phyloP scores from a whole-genome alignment of 106 monocot species.

The Phalaenopsis equestris region DNA sequence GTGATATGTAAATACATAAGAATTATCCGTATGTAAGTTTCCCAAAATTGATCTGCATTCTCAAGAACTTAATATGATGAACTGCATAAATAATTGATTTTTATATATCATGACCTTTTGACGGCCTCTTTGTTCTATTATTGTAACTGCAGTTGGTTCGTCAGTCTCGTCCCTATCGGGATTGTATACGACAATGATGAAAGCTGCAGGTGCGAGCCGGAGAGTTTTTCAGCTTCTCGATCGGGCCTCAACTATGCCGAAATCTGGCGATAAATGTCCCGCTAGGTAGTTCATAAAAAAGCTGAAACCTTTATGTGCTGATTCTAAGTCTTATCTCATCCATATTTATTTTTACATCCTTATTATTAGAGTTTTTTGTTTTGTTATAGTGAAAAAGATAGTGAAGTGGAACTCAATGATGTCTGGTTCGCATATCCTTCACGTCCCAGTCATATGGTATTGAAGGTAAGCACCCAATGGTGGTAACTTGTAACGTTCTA shows the following conservation, averaged over 20 bases:
- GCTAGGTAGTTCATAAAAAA: constrained; percentile 27
- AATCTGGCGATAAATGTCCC: constrained; percentile 71
- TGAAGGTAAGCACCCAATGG: constrained; percentile 47
- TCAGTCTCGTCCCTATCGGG: constrained; percentile 83
- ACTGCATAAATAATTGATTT: not conserved
- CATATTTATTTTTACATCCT: not conserved
- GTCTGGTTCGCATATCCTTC: constrained; percentile 99
- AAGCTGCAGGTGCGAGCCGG: constrained; percentile 96
- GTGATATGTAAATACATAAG: too few relatives aligned
- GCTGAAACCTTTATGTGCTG: not conserved
- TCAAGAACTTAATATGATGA: not conserved
- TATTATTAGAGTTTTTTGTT: not conserved
- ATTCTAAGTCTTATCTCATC: not conserved
- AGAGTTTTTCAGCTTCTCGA: constrained; percentile 97
- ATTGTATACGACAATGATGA: constrained; percentile 91
- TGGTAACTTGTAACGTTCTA: too few relatives aligned
- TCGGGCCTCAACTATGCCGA: constrained; percentile 74
- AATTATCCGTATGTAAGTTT: too few relatives aligned
- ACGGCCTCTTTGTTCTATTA: not conserved
- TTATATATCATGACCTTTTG: not conserved
- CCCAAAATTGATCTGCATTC: not conserved
- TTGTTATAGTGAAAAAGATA: constrained; percentile 42
- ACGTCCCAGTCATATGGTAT: constrained; percentile 86
- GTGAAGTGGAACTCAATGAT: constrained; percentile 85
- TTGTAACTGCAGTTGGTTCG: constrained; percentile 65